Base-by-base conservation (phyloP, 129 eudicot species). In the Sambucus nigra region DNA sequence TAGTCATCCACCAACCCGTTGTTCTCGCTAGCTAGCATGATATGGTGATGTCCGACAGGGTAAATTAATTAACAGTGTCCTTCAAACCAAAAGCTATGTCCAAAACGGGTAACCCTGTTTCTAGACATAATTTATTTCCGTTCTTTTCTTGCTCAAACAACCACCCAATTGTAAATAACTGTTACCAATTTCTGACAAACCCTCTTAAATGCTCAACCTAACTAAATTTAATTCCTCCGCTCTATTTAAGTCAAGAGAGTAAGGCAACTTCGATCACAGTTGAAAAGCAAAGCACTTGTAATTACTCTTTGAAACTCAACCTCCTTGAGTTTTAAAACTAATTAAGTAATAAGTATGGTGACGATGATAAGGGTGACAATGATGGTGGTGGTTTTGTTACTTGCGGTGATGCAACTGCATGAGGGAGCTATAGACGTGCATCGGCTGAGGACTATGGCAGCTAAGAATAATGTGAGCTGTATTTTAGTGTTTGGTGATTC, bases 401-500 rank as follows among this genome's bases (percentile, higher is more conserved):
- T 76, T 32, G 53, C 39, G 2, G 25, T 21, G 51, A 57, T 59
- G 16, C 17, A 14, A 14, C 4, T 47, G 32, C 25, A 23, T 42
- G 73, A 21, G 19, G 9, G 7, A 53, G 76, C 63, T 0, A 20
- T 26, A 0, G 80, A 75, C 52, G 23, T 65, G 15, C 45, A 27
- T 29, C 25, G 41, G 46, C 53, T 79, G 20, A 67, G 82, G 56
- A 18, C n/a, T 38, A 9, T 40, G 16, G 82, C 68, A 26, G 45
- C 73, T 1, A 58, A 74, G 67, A 61, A 73, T 20, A 78, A 83
- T 24, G 59, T 72, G 50, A 68, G 78, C 19, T 78, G 80, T 65
- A 26, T 83, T 35, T 7, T 79, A 32, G 82, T 80, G 45, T 80
- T 84, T 55, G 94, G 94, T 0, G 94, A 84, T 61, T 84, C 94